phyloP scores from a whole-genome alignment of 2,329 filamentous ascomycete species.

The Botrytis hyacinthi region DNA sequence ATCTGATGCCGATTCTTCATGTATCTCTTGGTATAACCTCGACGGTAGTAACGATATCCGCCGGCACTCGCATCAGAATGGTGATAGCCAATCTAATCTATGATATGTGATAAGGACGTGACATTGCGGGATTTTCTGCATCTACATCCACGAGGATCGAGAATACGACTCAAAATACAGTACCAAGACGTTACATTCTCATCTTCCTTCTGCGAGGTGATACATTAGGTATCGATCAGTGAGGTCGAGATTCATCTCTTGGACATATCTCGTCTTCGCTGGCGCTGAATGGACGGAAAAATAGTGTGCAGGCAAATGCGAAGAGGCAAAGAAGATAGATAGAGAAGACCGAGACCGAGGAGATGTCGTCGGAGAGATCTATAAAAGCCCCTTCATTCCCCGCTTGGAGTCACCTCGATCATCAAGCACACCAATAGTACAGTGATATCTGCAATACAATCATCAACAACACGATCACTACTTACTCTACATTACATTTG shows the following conservation, averaged over 20 bases:
- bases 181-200: slow-evolving; percentile 16
- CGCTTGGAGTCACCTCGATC: slow-evolving; percentile 1
- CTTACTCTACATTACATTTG: slow-evolving; percentile 5
- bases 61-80: not conserved
- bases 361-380: slow-evolving; percentile 2
- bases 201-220: slow-evolving; percentile 6
- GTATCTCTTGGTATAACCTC: slow-evolving; percentile 4
- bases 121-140: slow-evolving; percentile 17
- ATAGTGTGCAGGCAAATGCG: not conserved
- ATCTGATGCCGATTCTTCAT: slow-evolving; percentile 2
- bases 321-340: not conserved
- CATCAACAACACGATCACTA: slow-evolving; percentile 2
- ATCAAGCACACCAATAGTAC: not conserved
- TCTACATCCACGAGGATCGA: slow-evolving; percentile 10
- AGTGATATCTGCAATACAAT: slow-evolving; percentile 11
- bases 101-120: slow-evolving; percentile 13
- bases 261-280: not conserved
- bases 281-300: slow-evolving; percentile 13
- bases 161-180: slow-evolving; percentile 6
- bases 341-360: not conserved
- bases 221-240: slow-evolving; percentile 8
- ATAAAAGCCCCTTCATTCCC: not conserved
- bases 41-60: not conserved
- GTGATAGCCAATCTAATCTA: slow-evolving; percentile 9
- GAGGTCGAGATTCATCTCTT: slow-evolving; percentile 9